These are phyloP conservation scores for Colletotrichum siamense DNA, from an alignment of 2,329 filamentous ascomycete genomes.

Conservation along the genomic window DNA sequence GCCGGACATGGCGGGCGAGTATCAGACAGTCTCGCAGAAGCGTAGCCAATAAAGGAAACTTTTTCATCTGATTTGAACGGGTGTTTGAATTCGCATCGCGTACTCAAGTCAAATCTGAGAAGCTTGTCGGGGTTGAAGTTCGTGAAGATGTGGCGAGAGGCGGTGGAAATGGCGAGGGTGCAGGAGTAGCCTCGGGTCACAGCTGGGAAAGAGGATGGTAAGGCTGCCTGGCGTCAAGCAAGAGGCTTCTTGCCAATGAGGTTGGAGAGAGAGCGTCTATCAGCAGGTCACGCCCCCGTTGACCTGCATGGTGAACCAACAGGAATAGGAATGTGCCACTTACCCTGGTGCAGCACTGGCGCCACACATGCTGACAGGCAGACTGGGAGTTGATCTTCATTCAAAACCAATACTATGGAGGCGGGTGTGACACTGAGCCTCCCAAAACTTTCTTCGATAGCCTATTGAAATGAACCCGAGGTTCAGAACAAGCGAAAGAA, in stretches of 20 bases:
- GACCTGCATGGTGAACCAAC: not conserved
- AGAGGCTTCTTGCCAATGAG: not conserved
- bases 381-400: not conserved
- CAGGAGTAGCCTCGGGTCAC: not conserved
- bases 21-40: not conserved
- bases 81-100: fast-evolving
- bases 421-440: too few species aligned
- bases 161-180: not conserved
- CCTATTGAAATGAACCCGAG: too few species aligned
- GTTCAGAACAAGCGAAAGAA: too few species aligned
- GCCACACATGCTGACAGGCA: not conserved
- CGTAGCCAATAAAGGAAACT: not conserved
- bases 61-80: not conserved
- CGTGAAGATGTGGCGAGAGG: not conserved
- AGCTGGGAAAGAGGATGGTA: not conserved
- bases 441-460: fast-evolving
- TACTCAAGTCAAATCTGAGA: not conserved
- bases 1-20: not conserved
- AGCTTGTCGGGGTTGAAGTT: not conserved
- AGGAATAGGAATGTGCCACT: not conserved
- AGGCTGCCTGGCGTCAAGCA: not conserved
- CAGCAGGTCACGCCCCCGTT: not conserved
- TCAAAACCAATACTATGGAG: not conserved
- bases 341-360: not conserved
- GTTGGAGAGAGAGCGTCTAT: fast-evolving